Percentiles rank a stretch among this genome's conserved stretches.
Evolutionary conservation across 78 protist genomes (phyloP).

Genomic region (Polysphondylium violaceum): DNA sequence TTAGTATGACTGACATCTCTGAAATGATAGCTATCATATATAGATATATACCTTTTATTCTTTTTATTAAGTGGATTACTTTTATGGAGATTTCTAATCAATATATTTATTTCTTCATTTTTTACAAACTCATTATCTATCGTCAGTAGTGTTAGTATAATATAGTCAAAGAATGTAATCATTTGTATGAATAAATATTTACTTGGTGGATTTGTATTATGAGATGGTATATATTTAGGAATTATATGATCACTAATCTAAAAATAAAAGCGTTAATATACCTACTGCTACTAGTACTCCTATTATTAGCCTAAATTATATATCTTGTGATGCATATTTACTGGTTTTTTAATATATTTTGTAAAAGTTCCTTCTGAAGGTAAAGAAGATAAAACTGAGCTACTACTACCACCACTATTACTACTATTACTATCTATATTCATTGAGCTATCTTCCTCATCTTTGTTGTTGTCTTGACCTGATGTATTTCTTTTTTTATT

Average conservation of each 20-base stretch:
- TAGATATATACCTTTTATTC: too few relatives aligned
- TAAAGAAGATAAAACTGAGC: not conserved
- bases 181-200: not conserved
- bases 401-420: not conserved
- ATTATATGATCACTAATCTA: not conserved
- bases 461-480: too few relatives aligned
- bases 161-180: not conserved
- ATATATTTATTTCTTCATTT: slow-evolving; percentile 18
- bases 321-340: not conserved
- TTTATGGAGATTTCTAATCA: too few relatives aligned
- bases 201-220: slow-evolving; percentile 29
- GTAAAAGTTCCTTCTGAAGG: not conserved
- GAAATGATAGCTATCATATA: too few relatives aligned
- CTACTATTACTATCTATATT: not conserved
- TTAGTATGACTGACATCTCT: too few relatives aligned
- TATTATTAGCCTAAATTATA: not conserved
- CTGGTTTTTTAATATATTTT: slow-evolving; percentile 22
- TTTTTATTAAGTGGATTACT: too few relatives aligned
- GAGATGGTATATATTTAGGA: slow-evolving; percentile 22
- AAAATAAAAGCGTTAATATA: not conserved
- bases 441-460: too few relatives aligned
- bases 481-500: too few relatives aligned
- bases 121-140: slow-evolving; percentile 29
- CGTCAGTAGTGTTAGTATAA: too few relatives aligned
- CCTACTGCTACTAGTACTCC: too few relatives aligned